phyloP scores from a whole-genome alignment of 2,329 filamentous ascomycete species.

The Microcyclospora tardicrescens region DNA sequence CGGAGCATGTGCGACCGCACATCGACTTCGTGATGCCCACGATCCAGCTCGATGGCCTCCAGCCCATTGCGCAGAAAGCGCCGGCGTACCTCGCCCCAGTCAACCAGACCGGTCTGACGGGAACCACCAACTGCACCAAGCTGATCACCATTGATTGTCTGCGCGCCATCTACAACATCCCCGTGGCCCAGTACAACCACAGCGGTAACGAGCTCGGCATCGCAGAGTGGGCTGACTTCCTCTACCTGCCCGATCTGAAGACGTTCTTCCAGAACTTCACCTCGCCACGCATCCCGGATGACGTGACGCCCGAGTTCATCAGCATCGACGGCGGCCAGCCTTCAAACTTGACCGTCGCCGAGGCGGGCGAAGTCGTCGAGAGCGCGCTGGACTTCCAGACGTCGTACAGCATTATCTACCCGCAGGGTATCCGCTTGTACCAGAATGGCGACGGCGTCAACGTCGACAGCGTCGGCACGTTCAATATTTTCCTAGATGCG shows the following conservation, averaged over 20 bases:
- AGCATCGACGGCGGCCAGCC: slow-evolving; percentile 14
- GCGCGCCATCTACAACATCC: slow-evolving; percentile 12
- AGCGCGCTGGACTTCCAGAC: slow-evolving; percentile 11
- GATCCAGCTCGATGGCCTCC: slow-evolving; percentile 10
- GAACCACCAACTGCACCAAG: slow-evolving; percentile 5
- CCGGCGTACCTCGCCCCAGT: slow-evolving; percentile 2
- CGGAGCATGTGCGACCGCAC: slow-evolving; percentile 10
- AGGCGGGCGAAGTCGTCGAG: slow-evolving; percentile 7
- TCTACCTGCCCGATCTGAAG: slow-evolving; percentile 12
- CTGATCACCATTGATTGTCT: slow-evolving; percentile 13
- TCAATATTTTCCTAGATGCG: slow-evolving; percentile 34
- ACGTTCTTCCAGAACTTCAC: slow-evolving; percentile 13
- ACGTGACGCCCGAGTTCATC: slow-evolving; percentile 11
- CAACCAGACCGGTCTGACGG: slow-evolving; percentile 1
- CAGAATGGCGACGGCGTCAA: slow-evolving; percentile 12
- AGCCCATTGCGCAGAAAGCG: slow-evolving; percentile 6
- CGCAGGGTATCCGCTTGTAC: slow-evolving; percentile 10
- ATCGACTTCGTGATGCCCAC: slow-evolving; percentile 15
- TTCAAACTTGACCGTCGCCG: slow-evolving; percentile 8
- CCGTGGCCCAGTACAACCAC: slow-evolving; percentile 9
- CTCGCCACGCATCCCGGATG: slow-evolving; percentile 10
- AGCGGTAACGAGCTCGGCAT: slow-evolving; percentile 12
- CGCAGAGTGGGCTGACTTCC: slow-evolving; percentile 10
- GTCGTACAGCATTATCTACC: slow-evolving; percentile 13
- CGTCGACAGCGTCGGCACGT: slow-evolving; percentile 6